phyloP scores from a whole-genome alignment of 2,329 filamentous ascomycete species.

The Zasmidium citrigriseum region DNA sequence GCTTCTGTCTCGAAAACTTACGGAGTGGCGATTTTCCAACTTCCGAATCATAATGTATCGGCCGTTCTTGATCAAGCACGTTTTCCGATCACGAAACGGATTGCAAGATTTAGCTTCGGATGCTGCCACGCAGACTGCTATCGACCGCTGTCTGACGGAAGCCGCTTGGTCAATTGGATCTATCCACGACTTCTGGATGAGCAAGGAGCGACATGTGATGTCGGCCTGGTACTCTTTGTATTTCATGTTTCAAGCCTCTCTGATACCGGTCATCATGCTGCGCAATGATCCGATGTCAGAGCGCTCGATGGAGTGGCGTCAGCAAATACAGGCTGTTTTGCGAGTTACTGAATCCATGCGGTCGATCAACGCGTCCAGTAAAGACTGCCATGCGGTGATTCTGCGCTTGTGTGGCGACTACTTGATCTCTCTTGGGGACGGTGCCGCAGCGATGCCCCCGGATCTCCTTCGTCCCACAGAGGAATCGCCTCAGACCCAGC shows the following conservation, averaged over 20 bases:
- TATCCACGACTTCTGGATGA: constrained; percentile 43
- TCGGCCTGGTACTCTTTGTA: constrained; percentile 51
- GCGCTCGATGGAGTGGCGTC: constrained; percentile 42
- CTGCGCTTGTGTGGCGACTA: constrained; percentile 44
- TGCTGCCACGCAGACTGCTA: constrained; percentile 27
- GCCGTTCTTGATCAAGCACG: constrained; percentile 47
- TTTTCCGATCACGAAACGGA: constrained; percentile 30
- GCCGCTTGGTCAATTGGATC: constrained; percentile 44
- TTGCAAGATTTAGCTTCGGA: constrained; percentile 4
- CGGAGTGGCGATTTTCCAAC: constrained; percentile 48
- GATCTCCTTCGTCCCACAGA: constrained; percentile 27
- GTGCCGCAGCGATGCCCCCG: background rate
- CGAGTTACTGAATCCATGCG: constrained; percentile 41
- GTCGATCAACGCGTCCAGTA: constrained; percentile 43
- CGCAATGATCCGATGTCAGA: constrained; percentile 44
- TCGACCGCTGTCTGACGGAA: constrained; percentile 44
- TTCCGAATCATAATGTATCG: constrained; percentile 52
- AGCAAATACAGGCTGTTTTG: constrained; percentile 43
- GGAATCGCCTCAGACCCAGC: constrained; percentile 46
- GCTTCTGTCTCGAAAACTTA: constrained; percentile 44
- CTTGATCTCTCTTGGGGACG: constrained; percentile 16
- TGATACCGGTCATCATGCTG: constrained; percentile 52
- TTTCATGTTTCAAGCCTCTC: constrained; percentile 52
- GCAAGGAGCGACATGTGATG: constrained; percentile 41
- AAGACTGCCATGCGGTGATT: constrained; percentile 47